Percentiles rank a stretch among this genome's conserved stretches.
Evolutionary conservation across 2,329 filamentous ascomycete species (phyloP).

Genomic region (Trichoderma sp.): DNA sequence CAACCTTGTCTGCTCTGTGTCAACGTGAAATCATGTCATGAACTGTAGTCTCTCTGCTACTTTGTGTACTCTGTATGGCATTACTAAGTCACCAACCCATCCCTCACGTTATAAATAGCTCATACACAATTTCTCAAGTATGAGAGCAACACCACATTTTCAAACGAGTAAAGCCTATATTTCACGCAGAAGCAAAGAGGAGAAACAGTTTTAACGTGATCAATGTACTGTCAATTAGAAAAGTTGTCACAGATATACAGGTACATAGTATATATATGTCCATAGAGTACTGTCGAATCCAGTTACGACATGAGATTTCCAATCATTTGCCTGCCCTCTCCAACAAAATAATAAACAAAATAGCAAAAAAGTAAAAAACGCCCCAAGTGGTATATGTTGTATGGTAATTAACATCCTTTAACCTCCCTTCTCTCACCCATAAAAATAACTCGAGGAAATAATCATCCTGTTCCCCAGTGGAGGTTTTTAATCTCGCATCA

Average conservation of each 20-base stretch:
- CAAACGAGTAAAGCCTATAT: neutral
- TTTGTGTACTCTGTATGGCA: neutral
- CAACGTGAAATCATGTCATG: neutral
- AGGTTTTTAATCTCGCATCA: neutral
- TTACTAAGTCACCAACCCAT: neutral
- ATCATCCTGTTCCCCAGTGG: neutral
- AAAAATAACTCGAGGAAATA: neutral
- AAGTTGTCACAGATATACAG: constrained; percentile 8
- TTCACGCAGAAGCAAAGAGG: neutral
- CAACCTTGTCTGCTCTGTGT: neutral
- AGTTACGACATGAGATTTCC: constrained; percentile 14
- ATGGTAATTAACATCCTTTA: neutral
- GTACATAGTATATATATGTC: neutral
- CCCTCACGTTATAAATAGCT: neutral
- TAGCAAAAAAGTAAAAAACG: constrained; percentile 11
- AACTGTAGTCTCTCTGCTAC: neutral
- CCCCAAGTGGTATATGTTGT: constrained; percentile 23
- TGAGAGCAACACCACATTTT: neutral
- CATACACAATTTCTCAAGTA: neutral
- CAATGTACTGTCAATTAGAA: neutral
- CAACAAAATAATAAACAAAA: neutral
- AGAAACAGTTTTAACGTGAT: neutral
- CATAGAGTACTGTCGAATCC: constrained; percentile 12
- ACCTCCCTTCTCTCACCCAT: neutral
- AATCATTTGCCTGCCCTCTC: constrained; percentile 6